Conservation (phyloP, 148 eudicot genomes). For the Arbutus unedo region DNA sequence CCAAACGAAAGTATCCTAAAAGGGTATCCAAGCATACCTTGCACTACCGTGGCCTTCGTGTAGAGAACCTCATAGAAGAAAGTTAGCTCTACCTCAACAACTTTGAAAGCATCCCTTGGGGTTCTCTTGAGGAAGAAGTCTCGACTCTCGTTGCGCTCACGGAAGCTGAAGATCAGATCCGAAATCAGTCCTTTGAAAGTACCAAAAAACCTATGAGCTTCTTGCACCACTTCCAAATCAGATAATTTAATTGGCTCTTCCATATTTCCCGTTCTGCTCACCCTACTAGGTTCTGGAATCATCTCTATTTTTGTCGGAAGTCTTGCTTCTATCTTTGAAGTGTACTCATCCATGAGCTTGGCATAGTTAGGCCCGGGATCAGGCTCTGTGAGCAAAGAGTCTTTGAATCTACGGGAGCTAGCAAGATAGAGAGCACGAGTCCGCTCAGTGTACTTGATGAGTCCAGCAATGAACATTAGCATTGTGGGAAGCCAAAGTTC, state of each 20-base stretch:
- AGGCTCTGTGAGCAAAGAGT: constrained; percentile 33
- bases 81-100: no score
- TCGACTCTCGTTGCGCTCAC: constrained; percentile 33
- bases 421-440: constrained; percentile 27
- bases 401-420: constrained; percentile 21
- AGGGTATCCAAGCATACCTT: constrained; percentile 21
- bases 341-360: constrained; percentile 37
- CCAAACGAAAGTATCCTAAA: constrained; percentile 21
- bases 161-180: constrained; percentile 44
- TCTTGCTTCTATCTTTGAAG: constrained; percentile 25
- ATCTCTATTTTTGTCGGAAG: constrained; percentile 26
- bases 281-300: constrained; percentile 11
- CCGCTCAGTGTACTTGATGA: constrained; percentile 36
- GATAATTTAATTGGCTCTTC: constrained; percentile 1
- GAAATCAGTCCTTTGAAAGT: constrained; percentile 48
- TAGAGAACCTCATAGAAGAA: constrained; percentile 37
- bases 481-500: constrained; percentile 24
- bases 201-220: constrained; percentile 33
- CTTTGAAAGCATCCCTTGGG: constrained; percentile 39
- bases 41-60: constrained; percentile 40
- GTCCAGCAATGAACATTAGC: constrained; percentile 28
- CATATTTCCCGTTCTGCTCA: constrained; percentile 15
- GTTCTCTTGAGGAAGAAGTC: constrained; percentile 32
- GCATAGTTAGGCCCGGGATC: constrained; percentile 48
- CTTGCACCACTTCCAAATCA: constrained; percentile 29